phyloP scores from a whole-genome alignment of 75 land plant genomes.

The Ceratopteris richardii region DNA sequence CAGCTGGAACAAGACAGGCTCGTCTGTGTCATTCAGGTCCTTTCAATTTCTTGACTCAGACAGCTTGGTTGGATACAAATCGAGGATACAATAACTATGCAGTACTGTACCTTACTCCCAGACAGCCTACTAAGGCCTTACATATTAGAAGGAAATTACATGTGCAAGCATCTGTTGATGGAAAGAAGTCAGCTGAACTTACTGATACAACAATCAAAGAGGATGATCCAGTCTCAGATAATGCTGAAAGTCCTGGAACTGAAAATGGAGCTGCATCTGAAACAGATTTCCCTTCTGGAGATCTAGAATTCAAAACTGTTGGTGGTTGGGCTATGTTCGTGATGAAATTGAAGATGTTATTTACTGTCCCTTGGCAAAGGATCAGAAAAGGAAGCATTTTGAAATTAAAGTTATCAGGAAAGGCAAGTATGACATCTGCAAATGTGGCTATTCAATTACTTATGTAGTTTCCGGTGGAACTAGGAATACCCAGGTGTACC shows the following conservation, averaged over 20 bases:
- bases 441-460: not conserved
- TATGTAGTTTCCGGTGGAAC: no score
- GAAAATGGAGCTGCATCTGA: slow-evolving; percentile 27
- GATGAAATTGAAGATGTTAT: slow-evolving; percentile 55
- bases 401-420: slow-evolving; percentile 63
- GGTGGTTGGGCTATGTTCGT: slow-evolving; percentile 50
- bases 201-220: not conserved
- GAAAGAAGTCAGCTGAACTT: not conserved
- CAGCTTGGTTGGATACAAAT: no score
- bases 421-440: slow-evolving; percentile 42
- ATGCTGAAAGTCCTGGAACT: slow-evolving; percentile 3
- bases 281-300: slow-evolving; percentile 63
- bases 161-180: not conserved
- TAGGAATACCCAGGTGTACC: no score
- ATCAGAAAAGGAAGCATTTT: slow-evolving; percentile 82
- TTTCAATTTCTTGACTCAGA: no score
- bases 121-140: no score
- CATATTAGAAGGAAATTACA: no score
- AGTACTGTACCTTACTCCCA: no score
- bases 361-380: slow-evolving; percentile 85
- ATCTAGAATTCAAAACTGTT: slow-evolving; percentile 42
- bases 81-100: no score
- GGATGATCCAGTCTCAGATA: not conserved
- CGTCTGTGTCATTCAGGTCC: no score
- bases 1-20: no score